These are phyloP conservation scores for Leptodontidium sp. DNA, from an alignment of 2,329 filamentous ascomycete genomes.

Conservation along the genomic window DNA sequence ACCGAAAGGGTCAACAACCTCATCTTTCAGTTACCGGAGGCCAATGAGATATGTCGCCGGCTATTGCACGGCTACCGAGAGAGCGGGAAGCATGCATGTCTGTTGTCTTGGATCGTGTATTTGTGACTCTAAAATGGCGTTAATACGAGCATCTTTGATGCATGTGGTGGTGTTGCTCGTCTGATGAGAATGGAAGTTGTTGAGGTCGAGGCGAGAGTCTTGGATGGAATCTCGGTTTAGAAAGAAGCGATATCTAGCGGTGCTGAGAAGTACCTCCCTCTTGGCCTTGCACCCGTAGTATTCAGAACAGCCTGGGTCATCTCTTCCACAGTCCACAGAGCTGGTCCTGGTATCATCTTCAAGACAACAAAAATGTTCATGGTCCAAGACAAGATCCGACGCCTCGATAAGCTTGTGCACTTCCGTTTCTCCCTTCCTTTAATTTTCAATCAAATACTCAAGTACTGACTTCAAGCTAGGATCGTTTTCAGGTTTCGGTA, in stretches of 20 bases:
- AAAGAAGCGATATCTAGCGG: neutral
- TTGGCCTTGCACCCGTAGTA: neutral
- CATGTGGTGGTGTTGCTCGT: neutral
- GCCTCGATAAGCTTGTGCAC: too few species aligned
- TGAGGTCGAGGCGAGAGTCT: neutral
- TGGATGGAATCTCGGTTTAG: neutral
- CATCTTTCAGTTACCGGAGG: neutral
- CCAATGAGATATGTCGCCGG: conserved; percentile 4
- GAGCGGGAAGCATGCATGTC: neutral
- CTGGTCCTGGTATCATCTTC: neutral
- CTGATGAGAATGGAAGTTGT: neutral
- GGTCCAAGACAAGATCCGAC: too few species aligned
- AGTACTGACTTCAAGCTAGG: too few species aligned
- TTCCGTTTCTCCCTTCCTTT: too few species aligned
- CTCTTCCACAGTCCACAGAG: neutral
- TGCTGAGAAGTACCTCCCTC: neutral
- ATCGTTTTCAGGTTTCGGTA: too few species aligned
- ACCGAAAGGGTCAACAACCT: neutral
- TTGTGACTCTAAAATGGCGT: neutral
- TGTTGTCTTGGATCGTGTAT: neutral
- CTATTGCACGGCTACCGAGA: neutral
- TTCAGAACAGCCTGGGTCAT: neutral
- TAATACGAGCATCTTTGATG: neutral
- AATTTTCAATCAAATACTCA: too few species aligned
- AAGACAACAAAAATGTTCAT: too few species aligned